A percentile compares a stretch with the other conserved stretches of the same genome.
These are phyloP conservation scores for Fusarium newnesense DNA, from an alignment of 2,329 filamentous ascomycete genomes.

Conservation along the genomic window DNA sequence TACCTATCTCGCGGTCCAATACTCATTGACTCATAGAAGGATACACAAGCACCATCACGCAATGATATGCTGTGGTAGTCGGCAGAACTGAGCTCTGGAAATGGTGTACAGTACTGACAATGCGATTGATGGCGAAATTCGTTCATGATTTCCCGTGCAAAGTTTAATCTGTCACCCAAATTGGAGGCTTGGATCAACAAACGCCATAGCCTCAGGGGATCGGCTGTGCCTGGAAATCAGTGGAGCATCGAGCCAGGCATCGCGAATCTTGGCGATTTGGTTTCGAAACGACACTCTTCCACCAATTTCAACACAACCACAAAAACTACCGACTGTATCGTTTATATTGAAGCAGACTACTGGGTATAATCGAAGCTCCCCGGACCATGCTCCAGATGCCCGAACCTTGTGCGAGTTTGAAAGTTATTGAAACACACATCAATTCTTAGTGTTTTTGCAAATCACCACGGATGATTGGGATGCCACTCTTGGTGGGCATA, in stretches of 20 bases:
- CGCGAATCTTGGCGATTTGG: slow-evolving; percentile 18
- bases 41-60: slow-evolving; percentile 13
- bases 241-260: slow-evolving; percentile 15
- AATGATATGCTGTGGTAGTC: slow-evolving; percentile 14
- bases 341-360: background rate
- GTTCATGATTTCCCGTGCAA: background rate
- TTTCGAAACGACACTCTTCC: slow-evolving; percentile 26
- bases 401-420: background rate
- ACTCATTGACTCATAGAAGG: background rate
- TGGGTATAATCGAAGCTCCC: background rate
- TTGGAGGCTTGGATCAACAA: background rate
- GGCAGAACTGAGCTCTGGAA: background rate
- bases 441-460: background rate
- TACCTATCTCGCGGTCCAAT: background rate
- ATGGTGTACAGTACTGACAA: background rate
- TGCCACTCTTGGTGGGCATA: slow-evolving; percentile 12
- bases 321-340: background rate
- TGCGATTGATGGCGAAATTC: background rate
- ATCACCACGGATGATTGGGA: slow-evolving; percentile 6
- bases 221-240: slow-evolving; percentile 20
- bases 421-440: background rate
- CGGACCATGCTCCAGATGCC: background rate
- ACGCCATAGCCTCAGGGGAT: slow-evolving; percentile 4
- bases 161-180: background rate
- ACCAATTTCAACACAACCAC: background rate